Evolutionary conservation across 345 rosid species (phyloP).

Genomic region (Brassica carinata): DNA sequence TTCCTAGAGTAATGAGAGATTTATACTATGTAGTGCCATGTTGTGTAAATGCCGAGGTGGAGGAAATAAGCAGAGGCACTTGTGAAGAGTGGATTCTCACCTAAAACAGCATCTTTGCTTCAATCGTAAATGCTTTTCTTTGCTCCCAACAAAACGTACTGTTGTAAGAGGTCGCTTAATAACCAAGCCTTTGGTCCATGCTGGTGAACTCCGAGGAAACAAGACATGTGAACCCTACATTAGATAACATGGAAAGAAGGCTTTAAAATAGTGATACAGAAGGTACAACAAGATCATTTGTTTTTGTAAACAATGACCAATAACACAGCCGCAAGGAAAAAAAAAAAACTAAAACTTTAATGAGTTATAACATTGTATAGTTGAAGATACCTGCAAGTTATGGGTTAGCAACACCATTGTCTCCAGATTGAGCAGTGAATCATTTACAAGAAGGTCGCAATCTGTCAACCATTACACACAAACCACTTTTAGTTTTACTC

Average conservation of each 20-base stretch:
- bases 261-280: neutral
- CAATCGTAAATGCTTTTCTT: constrained; percentile 45
- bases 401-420: constrained; percentile 90
- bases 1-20: constrained; percentile 5
- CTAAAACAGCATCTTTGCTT: constrained; percentile 50
- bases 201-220: constrained; percentile 53
- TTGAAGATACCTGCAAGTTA: constrained; percentile 68
- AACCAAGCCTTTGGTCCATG: constrained; percentile 63
- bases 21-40: neutral
- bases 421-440: constrained; percentile 52
- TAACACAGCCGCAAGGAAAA: neutral
- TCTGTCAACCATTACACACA: neutral
- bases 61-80: constrained; percentile 20
- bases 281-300: neutral
- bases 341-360: neutral
- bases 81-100: constrained; percentile 40
- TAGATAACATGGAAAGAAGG: constrained; percentile 24
- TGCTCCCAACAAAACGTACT: constrained; percentile 51
- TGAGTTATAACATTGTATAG: neutral
- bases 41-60: neutral
- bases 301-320: neutral
- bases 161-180: constrained; percentile 46
- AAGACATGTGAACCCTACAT: constrained; percentile 68
- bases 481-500: constrained; percentile 14
- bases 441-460: constrained; percentile 59